Evolutionary conservation across 2,329 filamentous ascomycete genomes (phyloP), one percentile per base, ranked within the genome.

Genomic region (Fusarium goolgardi): DNA sequence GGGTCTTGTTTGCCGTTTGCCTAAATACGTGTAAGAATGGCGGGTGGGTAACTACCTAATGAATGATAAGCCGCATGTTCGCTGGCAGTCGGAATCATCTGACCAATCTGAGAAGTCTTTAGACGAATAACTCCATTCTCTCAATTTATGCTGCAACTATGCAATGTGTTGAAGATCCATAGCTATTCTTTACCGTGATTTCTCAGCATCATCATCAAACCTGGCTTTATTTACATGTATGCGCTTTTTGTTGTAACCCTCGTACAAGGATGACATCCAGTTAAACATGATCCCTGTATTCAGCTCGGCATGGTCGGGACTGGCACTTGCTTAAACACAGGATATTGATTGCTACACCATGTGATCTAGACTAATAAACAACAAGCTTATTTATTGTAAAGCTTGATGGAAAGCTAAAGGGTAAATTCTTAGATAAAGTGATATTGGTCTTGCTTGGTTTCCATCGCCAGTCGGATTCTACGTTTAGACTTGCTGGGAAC

Each of bases 281-380:
- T 20, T 23, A 25, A 59, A 34, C 27, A 6, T 23, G n/a, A 20
- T 44, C 41, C 44, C 46, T 58, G 59, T 39, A 43, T 23, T 56
- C 61, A 65, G 45, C 59, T 67, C 59, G 59, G 64, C 35, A 55
- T 31, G 35, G 55, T 68, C 65, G 41, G 45, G 31, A 21, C 50
- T 50, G 62, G 47, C 46, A 39, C 11, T 15, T 12, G 21, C 12
- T 23, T n/a, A 25, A 18, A 35, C 27, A 51, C 49, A 12, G 25
- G 13, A 59, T 16, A 23, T 23, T 25, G 16, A 23, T 23, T 25
- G n/a, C 20, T 29, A 35, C 23, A 39, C 16, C 27, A 40, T 21
- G 29, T 16, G 46, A 29, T 37, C 31, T 21, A 46, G 16, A 23
- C 31, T 39, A 46, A 21, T 39, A 46, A 21, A 23, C 8, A 47